Evolutionary conservation across 192 early-diverging fungal genomes (phyloP).

Genomic region (Funneliformis geosporum): DNA sequence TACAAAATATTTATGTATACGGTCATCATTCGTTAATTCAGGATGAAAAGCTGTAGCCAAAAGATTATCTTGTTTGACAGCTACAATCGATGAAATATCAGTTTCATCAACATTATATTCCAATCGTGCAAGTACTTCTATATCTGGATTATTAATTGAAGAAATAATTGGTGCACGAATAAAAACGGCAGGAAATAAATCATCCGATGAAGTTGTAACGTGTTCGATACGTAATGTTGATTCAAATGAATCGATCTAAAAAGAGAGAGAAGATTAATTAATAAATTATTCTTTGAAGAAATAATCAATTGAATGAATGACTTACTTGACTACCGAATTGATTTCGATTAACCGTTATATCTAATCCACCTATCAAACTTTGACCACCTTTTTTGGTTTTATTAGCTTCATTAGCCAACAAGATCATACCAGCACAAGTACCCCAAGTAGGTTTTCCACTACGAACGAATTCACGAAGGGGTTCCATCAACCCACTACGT

Average conservation of each 20-base stretch:
- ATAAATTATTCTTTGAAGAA: no score
- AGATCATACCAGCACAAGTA: constrained; percentile 95
- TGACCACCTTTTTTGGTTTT: constrained; percentile 87
- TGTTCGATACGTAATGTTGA: constrained; percentile 60
- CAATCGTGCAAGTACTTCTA: constrained; percentile 74
- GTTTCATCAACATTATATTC: constrained; percentile 57
- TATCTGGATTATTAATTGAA: constrained; percentile 60
- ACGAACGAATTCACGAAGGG: constrained; percentile 76
- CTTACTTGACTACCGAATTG: constrained; percentile 85
- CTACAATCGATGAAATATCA: constrained; percentile 72
- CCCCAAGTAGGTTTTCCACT: constrained; percentile 79
- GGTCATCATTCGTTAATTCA: constrained; percentile 86
- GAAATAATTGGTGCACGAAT: constrained; percentile 93
- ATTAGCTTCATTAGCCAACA: constrained; percentile 75
- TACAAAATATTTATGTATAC: constrained; percentile 89
- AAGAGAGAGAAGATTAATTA: background rate
- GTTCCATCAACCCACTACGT: constrained; percentile 76
- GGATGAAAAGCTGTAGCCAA: constrained; percentile 96
- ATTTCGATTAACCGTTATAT: constrained; percentile 86
- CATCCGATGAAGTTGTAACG: constrained; percentile 43
- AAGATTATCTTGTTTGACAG: constrained; percentile 84
- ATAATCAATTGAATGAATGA: background rate
- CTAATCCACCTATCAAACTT: constrained; percentile 77
- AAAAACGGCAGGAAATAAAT: constrained; percentile 72
- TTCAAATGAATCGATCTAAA: constrained; percentile 80